Conservation (phyloP, 2,329 filamentous ascomycete species). For the Boeremia lycopersici region DNA sequence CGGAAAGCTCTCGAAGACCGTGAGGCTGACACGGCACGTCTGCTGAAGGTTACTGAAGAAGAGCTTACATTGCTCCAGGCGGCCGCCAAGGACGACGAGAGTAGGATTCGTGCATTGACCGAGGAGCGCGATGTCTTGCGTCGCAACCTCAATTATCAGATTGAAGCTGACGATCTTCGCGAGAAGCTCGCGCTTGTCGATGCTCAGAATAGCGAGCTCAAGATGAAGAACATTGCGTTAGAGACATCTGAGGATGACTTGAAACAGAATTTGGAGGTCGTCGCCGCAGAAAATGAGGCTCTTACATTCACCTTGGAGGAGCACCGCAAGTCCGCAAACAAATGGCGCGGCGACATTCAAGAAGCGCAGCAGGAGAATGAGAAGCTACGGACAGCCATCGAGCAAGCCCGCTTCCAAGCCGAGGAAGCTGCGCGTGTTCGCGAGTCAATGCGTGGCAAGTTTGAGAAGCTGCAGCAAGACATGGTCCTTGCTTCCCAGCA, state of each 20-base stretch:
- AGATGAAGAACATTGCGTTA: constrained; percentile 46
- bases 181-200: constrained; percentile 59
- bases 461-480: constrained; percentile 84
- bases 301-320: constrained; percentile 68
- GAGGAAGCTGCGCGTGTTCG: constrained; percentile 85
- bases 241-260: constrained; percentile 52
- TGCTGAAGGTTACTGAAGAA: constrained; percentile 57
- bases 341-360: constrained; percentile 65
- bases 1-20: constrained; percentile 51
- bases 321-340: constrained; percentile 64
- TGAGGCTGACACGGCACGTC: constrained; percentile 51
- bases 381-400: constrained; percentile 74
- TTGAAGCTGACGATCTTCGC: constrained; percentile 53
- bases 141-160: constrained; percentile 48
- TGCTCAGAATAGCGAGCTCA: constrained; percentile 64
- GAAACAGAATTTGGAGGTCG: constrained; percentile 58
- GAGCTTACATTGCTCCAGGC: constrained; percentile 55
- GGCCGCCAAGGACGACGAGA: constrained; percentile 50
- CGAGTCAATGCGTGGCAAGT: constrained; percentile 82
- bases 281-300: constrained; percentile 65
- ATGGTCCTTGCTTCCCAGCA: constrained; percentile 80
- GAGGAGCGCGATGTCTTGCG: constrained; percentile 51
- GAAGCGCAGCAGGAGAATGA: constrained; percentile 60
- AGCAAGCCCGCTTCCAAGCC: constrained; percentile 75
- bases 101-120: constrained; percentile 50